phyloP scores from a whole-genome alignment of 1,284 basidiomycete genomes.

The Malassezia nana region DNA sequence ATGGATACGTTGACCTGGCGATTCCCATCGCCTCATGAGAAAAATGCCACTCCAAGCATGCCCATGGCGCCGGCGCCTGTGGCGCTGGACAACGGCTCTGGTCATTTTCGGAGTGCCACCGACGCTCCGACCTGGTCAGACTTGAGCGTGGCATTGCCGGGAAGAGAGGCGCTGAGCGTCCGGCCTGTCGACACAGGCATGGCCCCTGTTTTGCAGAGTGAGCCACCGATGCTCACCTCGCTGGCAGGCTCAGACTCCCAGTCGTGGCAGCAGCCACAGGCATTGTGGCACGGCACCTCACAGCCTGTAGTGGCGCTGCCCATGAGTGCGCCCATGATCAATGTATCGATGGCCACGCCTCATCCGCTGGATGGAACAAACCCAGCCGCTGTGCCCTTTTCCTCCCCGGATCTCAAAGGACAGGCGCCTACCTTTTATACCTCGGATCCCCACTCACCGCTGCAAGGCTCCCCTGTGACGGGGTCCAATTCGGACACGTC shows the following conservation, averaged over 20 bases:
- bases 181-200: neutral
- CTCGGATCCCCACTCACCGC: neutral
- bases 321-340: neutral
- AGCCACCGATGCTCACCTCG: neutral
- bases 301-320: neutral
- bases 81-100: neutral
- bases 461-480: neutral
- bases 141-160: neutral
- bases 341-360: neutral
- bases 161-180: neutral
- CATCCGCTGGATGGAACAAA: neutral
- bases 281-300: neutral
- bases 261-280: neutral
- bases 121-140: neutral
- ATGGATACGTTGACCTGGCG: slow-evolving; percentile 2
- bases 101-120: neutral
- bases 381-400: neutral
- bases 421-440: neutral
- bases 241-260: neutral
- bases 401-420: neutral
- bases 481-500: neutral
- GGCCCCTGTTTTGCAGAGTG: neutral
- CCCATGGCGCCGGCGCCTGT: neutral
- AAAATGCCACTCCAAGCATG: neutral
- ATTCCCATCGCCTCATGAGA: neutral